phyloP scores from a whole-genome alignment of 169 alveolate species.

The Babesia sp. region DNA sequence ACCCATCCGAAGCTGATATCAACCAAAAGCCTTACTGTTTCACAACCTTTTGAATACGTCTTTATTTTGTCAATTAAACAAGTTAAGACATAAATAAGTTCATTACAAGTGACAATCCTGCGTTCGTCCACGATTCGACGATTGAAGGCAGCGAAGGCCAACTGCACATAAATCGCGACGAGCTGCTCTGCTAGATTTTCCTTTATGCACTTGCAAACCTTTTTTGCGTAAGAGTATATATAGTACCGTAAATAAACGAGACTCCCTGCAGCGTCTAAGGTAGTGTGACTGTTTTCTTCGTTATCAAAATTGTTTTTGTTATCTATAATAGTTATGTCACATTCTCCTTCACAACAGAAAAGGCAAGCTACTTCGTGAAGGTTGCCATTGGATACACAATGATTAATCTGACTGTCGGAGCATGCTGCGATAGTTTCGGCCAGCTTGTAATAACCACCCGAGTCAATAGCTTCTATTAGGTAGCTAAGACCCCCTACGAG shows the following conservation, averaged over 20 bases:
- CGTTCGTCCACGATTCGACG: conserved; percentile 6
- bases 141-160: conserved; percentile 36
- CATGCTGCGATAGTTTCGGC: not conserved
- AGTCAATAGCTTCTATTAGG: conserved; percentile 12
- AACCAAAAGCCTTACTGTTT: not conserved
- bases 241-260: not conserved
- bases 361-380: not conserved
- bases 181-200: conserved; percentile 30
- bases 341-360: conserved; percentile 3
- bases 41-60: not conserved
- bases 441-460: conserved; percentile 22
- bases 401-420: not conserved
- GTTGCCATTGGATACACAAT: not conserved
- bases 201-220: conserved; percentile 18
- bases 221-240: not conserved
- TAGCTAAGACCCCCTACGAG: not conserved
- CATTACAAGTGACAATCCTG: conserved; percentile 11
- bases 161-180: conserved; percentile 25
- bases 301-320: not conserved
- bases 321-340: not conserved
- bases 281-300: not conserved
- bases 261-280: not conserved
- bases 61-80: conserved; percentile 21
- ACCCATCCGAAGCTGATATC: conserved; percentile 45
- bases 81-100: conserved; percentile 22